Percentiles rank a stretch among this genome's conserved stretches.
These are phyloP conservation scores for Venturia nashicola DNA, from an alignment of 2,329 filamentous ascomycete genomes.

Conservation along the genomic window DNA sequence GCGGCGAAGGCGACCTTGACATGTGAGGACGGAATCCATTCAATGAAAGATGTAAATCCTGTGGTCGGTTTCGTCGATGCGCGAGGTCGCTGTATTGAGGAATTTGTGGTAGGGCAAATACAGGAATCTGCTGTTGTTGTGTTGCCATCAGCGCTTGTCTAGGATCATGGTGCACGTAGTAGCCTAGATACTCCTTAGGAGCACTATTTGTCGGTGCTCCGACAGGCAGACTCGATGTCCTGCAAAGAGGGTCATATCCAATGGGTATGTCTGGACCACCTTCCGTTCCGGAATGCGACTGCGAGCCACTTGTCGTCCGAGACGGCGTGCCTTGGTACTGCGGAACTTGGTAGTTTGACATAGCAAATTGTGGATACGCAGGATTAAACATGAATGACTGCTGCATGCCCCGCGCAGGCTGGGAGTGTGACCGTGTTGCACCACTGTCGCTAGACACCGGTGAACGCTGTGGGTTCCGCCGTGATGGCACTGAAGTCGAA, in stretches of 20 bases:
- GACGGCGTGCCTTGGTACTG: background rate
- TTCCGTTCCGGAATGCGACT: background rate
- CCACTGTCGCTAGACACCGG: constrained; percentile 31
- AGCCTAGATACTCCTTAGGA: constrained; percentile 39
- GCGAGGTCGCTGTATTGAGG: constrained; percentile 27
- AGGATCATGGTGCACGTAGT: constrained; percentile 32
- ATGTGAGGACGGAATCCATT: constrained; percentile 11
- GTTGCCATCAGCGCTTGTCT: constrained; percentile 19
- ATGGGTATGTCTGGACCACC: background rate
- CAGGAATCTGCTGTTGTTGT: constrained; percentile 1
- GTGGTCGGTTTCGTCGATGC: constrained; percentile 27
- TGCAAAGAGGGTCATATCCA: constrained; percentile 3
- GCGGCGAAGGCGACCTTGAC: constrained; percentile 35
- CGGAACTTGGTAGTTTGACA: background rate
- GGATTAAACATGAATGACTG: constrained; percentile 25
- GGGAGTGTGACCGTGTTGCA: constrained; percentile 36
- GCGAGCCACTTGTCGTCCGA: constrained; percentile 9
- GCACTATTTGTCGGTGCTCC: constrained; percentile 20
- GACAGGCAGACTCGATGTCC: constrained; percentile 11
- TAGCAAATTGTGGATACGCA: constrained; percentile 23
- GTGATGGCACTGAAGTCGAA: constrained; percentile 28
- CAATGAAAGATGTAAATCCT: constrained; percentile 2
- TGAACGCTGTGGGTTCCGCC: constrained; percentile 29
- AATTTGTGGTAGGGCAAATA: constrained; percentile 18
- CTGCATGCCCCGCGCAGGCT: constrained; percentile 32